Evolutionary conservation across 208 protist genomes (phyloP).

Genomic region (Tritrichomonas musculus): DNA sequence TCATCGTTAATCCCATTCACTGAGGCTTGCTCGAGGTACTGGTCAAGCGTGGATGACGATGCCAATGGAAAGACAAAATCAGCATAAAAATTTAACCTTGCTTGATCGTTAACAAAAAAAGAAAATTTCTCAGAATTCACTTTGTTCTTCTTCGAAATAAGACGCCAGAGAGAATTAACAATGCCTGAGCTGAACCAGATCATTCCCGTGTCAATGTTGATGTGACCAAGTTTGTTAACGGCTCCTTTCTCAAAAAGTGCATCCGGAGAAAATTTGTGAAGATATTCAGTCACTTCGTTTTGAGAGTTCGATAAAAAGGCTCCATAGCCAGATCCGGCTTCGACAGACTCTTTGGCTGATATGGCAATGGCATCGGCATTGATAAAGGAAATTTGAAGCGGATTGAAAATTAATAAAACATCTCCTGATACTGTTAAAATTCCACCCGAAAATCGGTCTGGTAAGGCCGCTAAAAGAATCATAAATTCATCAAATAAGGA

Average conservation of each 20-base stretch:
- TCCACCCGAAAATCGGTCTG: not conserved
- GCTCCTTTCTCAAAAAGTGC: not conserved
- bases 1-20: not conserved
- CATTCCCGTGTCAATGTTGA: not conserved
- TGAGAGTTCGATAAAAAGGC: not conserved
- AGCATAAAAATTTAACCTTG: not conserved
- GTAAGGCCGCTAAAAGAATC: not conserved
- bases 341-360: not conserved
- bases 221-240: not conserved
- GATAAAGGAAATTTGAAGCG: not conserved
- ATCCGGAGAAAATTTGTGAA: not conserved
- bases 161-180: not conserved
- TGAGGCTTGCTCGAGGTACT: not conserved
- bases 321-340: not conserved
- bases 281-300: not conserved
- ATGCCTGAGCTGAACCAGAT: not conserved
- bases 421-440: not conserved
- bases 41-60: not conserved
- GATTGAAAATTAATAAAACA: constrained; percentile 9
- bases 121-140: not conserved
- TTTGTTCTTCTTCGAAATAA: not conserved
- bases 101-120: not conserved
- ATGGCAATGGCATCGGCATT: not conserved
- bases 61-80: not conserved
- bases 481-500: not conserved